phyloP scores from a whole-genome alignment of 1,139 yeast species.

The Lodderomyces margitis region DNA sequence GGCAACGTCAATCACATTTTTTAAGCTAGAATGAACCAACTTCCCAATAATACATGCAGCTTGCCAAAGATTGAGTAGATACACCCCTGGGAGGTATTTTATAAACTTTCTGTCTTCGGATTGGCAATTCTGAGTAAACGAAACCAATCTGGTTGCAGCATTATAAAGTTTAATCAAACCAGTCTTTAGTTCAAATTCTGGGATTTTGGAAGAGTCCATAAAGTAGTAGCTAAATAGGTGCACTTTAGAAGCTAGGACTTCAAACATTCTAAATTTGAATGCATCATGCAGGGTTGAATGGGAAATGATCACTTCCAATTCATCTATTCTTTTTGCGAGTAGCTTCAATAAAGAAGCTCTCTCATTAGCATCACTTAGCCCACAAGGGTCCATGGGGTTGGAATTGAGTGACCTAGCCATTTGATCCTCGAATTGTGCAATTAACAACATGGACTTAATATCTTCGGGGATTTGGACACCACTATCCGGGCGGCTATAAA shows the following conservation, averaged over 20 bases:
- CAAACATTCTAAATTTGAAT: slow-evolving; percentile 60
- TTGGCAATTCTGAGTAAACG: slow-evolving; percentile 65
- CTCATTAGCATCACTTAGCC: slow-evolving; percentile 65
- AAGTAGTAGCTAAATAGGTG: slow-evolving; percentile 81
- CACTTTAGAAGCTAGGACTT: slow-evolving; percentile 69
- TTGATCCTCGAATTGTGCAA: slow-evolving; percentile 84
- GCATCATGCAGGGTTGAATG: slow-evolving; percentile 19
- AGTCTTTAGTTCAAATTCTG: slow-evolving; percentile 62
- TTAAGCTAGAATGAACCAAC: slow-evolving; percentile 70
- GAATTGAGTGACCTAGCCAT: slow-evolving; percentile 75
- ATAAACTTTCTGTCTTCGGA: slow-evolving; percentile 60
- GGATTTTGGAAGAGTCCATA: slow-evolving; percentile 57
- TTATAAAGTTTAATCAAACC: slow-evolving; percentile 79
- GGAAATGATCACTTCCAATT: slow-evolving; percentile 56
- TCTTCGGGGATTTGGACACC: slow-evolving; percentile 54
- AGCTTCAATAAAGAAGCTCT: slow-evolving; percentile 72
- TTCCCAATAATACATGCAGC: slow-evolving; percentile 83
- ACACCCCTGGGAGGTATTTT: slow-evolving; percentile 79
- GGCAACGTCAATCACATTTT: slow-evolving; percentile 62
- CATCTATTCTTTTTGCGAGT: slow-evolving; percentile 68
- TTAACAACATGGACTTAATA: slow-evolving; percentile 72
- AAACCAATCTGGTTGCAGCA: slow-evolving; percentile 69
- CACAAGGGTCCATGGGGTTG: slow-evolving; percentile 66
- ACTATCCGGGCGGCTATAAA: slow-evolving; percentile 43
- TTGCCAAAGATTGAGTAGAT: slow-evolving; percentile 84